Base-by-base conservation (phyloP, 768 basidiomycete species). In the Amanita subjunquillea region DNA sequence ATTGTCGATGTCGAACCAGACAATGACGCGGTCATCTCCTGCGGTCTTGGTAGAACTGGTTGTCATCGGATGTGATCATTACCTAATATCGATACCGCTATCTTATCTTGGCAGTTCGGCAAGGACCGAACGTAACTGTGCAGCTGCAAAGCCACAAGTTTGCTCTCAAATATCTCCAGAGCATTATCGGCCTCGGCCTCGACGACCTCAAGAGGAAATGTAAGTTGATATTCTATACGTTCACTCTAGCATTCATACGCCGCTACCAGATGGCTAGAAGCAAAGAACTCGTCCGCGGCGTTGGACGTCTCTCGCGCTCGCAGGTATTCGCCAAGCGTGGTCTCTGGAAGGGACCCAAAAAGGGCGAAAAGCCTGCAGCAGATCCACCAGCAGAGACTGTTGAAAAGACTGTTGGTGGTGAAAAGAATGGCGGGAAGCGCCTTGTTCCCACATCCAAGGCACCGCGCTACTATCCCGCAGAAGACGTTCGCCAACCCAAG, bases 391-490 rank as follows among this genome's bases (percentile, higher is more conserved):
- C 84, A 48, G 72, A 80, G 49, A 78, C 75, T 60, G 78, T 83
- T 66, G 88, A 90, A 76, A 90, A 90, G 63, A 73, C 80, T 58
- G 75, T 97, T 58, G 87, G 87, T 56, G 93, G 94, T 57, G 83
- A 81, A 62, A 93, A 91, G 75, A 97, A 97, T 71, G 88, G 92
- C 58, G 75, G 79, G 63, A 90, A 83, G 64, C 91, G 94, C 70
- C 74, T 87, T 55, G 81, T 96, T 56, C 92, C 94, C 54, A 85
- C 83, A 56, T 65, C 75, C 62, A 92, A 92, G 71, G 89, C 91
- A 57, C 78, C 90, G 48, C 85, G 86, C 61, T 94, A 83, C 81
- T 96, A 96, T 75, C 90, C 92, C 52, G 91, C 91, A 57, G 95
- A 98, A 67, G 93, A 97, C 68, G 85, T 94, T 58, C 83, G 79